These are phyloP conservation scores for Gentiana straminea DNA, from an alignment of 257 asterid genomes.

Conservation along the genomic window DNA sequence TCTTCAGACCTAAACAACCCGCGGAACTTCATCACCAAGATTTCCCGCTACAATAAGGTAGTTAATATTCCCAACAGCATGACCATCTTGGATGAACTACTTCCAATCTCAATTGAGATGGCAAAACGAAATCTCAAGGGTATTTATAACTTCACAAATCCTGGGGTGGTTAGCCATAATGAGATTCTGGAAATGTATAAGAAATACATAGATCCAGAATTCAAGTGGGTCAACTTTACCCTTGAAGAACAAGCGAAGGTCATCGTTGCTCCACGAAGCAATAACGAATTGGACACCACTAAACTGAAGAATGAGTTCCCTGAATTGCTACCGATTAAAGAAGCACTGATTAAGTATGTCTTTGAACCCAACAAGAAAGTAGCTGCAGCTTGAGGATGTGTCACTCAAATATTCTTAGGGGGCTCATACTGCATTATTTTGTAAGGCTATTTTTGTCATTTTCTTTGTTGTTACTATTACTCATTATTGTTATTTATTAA, in stretches of 20 bases:
- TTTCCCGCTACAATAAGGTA: constrained; percentile 66
- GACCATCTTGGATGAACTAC: constrained; percentile 94
- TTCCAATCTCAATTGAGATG: constrained; percentile 95
- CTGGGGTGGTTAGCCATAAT: constrained; percentile 90
- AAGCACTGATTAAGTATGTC: constrained; percentile 74
- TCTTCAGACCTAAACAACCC: constrained; percentile 89
- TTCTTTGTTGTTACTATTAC: no score
- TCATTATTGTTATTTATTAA: no score
- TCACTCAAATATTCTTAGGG: constrained; percentile 1
- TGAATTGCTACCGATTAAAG: constrained; percentile 74
- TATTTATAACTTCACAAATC: constrained; percentile 93
- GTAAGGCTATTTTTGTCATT: no score
- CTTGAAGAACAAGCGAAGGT: constrained; percentile 98
- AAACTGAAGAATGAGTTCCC: constrained; percentile 90
- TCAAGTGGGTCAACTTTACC: constrained; percentile 64
- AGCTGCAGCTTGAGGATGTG: constrained; percentile 14
- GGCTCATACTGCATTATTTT: not conserved
- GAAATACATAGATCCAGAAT: constrained; percentile 60
- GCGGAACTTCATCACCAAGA: constrained; percentile 90
- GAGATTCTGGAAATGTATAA: constrained; percentile 92
- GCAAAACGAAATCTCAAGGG: constrained; percentile 88
- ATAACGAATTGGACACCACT: constrained; percentile 81
- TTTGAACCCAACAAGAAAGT: constrained; percentile 80
- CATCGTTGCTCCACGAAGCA: constrained; percentile 79
- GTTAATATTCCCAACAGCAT: constrained; percentile 98